phyloP scores from a whole-genome alignment of 2,329 filamentous ascomycete genomes.

The Leptographium lundbergii region DNA sequence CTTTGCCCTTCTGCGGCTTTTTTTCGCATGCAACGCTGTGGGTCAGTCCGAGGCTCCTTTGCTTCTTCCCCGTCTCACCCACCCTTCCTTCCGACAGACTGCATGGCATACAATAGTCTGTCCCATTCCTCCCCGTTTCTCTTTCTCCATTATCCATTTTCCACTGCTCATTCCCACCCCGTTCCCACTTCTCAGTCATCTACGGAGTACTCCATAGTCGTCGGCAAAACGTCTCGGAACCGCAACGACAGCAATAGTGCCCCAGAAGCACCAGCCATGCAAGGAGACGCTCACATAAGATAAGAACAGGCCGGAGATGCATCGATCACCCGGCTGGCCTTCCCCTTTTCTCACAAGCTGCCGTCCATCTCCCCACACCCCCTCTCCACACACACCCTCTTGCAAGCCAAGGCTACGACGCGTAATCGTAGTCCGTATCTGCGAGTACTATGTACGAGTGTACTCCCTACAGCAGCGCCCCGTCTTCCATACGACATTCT shows the following conservation, averaged over 20 bases:
- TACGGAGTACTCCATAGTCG: too few species aligned
- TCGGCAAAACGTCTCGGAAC: neutral
- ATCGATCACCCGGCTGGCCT: neutral
- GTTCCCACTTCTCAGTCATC: neutral
- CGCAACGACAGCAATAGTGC: too few species aligned
- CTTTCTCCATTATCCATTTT: neutral
- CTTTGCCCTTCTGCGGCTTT: neutral
- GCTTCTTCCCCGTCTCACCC: too few species aligned
- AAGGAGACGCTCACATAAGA: too few species aligned
- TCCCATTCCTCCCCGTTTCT: neutral
- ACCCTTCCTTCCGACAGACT: too few species aligned
- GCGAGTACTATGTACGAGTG: too few species aligned
- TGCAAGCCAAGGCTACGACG: neutral
- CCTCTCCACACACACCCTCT: neutral
- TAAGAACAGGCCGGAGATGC: neutral
- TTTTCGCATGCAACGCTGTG: too few species aligned
- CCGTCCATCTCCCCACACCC: neutral
- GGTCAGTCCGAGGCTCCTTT: too few species aligned
- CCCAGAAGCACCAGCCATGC: too few species aligned
- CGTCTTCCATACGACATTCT: neutral
- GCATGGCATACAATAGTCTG: neutral
- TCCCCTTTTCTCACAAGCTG: neutral
- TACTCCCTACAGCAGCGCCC: neutral
- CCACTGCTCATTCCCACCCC: neutral
- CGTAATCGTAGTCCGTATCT: too few species aligned